Evolutionary conservation across 2,329 filamentous ascomycete species (phyloP), one percentile per base, ranked within the genome.

Genomic region (Claviceps capensis): DNA sequence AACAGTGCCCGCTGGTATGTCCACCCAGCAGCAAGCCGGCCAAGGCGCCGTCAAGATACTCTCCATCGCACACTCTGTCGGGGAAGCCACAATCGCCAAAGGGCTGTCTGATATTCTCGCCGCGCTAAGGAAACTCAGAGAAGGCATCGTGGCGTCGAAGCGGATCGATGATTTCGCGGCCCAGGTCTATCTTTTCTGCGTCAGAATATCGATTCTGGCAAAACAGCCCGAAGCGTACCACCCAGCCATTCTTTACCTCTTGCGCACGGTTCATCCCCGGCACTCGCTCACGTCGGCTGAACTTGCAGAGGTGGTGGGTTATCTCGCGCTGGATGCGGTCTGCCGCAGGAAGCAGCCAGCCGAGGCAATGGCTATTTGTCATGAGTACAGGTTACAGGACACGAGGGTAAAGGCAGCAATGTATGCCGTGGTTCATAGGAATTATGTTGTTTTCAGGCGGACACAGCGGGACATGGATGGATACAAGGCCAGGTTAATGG

Each of bases 121-220:
- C 61, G 87, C 91, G 3, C 83, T 97, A 63, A 83, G 93, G 56
- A 97, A 96, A 66, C 79, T 98, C 36, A 82, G 93, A 52, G 93
- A 98, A 71, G 90, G 85, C 23, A 83, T 97, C 47, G 80, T 95
- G 2, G 87, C 87, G 13, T 83, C 86, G 8, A 80, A 82, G 50
- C 81, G 90, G 19, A 72, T 76, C 38, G 86, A 95, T 63, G 74
- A 79, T 50, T 98, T 98, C 67, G 83, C 91, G 1, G 81, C 86
- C n/a, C 83, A 89, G 59, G 87, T 83, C 16, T 95, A 97, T 68
- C 81, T 95, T 56, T 97, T 97, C 73, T 88, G 87, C 61, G 87
- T 95, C 60, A 85, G 90, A 51, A 76, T 90, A 26, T 83, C 86
- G 23, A 83, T 98, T 56, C 78, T 95, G 37, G 81, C 85, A 53